Percentiles rank a stretch among this genome's conserved stretches.
These are phyloP conservation scores for Colletotrichum orchidophilum DNA, from an alignment of 2,329 filamentous ascomycete genomes.

Conservation along the genomic window DNA sequence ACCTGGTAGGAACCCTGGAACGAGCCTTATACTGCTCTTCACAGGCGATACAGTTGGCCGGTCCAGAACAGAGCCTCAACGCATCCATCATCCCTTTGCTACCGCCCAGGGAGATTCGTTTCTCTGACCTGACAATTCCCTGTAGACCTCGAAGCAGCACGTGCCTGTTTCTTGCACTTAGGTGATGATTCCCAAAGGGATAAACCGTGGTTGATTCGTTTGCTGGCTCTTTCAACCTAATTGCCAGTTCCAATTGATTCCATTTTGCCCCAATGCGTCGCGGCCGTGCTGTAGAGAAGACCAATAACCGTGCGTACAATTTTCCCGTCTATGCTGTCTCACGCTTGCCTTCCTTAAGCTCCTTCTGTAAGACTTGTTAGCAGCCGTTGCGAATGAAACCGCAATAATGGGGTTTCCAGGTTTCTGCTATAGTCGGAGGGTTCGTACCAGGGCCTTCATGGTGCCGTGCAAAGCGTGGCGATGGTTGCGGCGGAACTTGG, in stretches of 20 bases:
- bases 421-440: background rate
- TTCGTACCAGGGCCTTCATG: conserved; percentile 93
- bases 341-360: conserved; percentile 95
- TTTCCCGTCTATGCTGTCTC: conserved; percentile 73
- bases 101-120: background rate
- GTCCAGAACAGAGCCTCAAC: background rate
- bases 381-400: background rate
- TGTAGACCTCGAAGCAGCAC: background rate
- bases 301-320: conserved; percentile 15
- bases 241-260: conserved; percentile 17
- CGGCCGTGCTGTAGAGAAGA: conserved; percentile 26
- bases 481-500: conserved; percentile 99
- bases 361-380: conserved; percentile 75
- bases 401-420: background rate
- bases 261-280: conserved; percentile 19
- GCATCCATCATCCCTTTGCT: background rate
- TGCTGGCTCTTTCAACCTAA: conserved; percentile 13
- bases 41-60: background rate
- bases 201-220: conserved; percentile 26
- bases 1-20: background rate
- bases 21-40: background rate
- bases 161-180: background rate
- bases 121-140: background rate
- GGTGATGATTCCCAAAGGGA: background rate
- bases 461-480: conserved; percentile 99